Conservation (phyloP, 495 filamentous ascomycete genomes). For the Hypoxylon lenormandii region DNA sequence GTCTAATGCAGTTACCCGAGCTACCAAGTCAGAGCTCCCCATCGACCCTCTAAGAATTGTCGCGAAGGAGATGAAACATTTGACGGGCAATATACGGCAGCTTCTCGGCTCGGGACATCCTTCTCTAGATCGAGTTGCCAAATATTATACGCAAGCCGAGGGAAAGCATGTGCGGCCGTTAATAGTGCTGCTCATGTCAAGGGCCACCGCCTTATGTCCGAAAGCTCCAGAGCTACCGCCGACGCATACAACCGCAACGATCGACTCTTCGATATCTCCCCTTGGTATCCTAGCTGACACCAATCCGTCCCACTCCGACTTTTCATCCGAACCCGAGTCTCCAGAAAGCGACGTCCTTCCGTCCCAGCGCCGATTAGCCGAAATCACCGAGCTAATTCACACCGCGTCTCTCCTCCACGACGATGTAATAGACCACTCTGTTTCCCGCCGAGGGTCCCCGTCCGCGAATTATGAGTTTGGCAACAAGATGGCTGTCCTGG, state of each 20-base stretch:
- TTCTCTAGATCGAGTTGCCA: slow-evolving; percentile 90
- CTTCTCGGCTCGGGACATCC: slow-evolving; percentile 92
- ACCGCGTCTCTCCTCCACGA: slow-evolving; percentile 96
- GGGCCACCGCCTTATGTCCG: slow-evolving; percentile 83
- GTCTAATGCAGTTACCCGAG: slow-evolving; percentile 72
- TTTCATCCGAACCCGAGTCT: slow-evolving; percentile 63
- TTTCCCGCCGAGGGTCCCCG: slow-evolving; percentile 80
- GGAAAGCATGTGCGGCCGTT: slow-evolving; percentile 96
- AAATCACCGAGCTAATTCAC: slow-evolving; percentile 97
- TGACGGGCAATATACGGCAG: slow-evolving; percentile 88
- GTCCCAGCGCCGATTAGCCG: slow-evolving; percentile 89
- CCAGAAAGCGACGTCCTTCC: slow-evolving; percentile 83
- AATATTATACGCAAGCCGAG: slow-evolving; percentile 97
- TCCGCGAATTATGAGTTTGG: slow-evolving; percentile 94
- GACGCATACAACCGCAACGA: slow-evolving; percentile 56
- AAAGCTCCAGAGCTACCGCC: slow-evolving; percentile 64
- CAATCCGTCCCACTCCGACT: slow-evolving; percentile 76
- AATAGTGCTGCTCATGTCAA: slow-evolving; percentile 93
- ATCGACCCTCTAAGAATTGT: slow-evolving; percentile 83
- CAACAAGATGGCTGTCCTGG: slow-evolving; percentile 98
- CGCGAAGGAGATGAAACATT: slow-evolving; percentile 93
- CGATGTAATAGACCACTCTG: slow-evolving; percentile 95
- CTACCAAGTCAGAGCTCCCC: slow-evolving; percentile 67
- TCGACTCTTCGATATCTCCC: slow-evolving; percentile 83
- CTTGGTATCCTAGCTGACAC: slow-evolving; percentile 78